Base-by-base conservation (phyloP, 2,329 filamentous ascomycete genomes). In the Claviceps lovelessii region DNA sequence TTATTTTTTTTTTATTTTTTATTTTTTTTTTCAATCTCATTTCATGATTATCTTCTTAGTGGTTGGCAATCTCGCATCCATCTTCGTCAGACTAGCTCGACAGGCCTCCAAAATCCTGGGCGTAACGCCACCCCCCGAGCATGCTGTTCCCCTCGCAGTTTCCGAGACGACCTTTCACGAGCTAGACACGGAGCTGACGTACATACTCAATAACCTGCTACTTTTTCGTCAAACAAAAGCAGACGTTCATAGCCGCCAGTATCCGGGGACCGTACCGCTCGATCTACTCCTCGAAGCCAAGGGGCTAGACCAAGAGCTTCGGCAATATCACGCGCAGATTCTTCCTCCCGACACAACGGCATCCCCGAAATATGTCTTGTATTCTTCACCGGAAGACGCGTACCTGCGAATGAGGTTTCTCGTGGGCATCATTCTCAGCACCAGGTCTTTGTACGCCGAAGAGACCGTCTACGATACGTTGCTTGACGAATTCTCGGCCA, bases 351-450 rank as follows among this genome's bases (percentile, higher is more conserved):
- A 33, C 17, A 19, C 31, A n/a, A 15, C 15, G 42, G 44, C 52
- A 48, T 41, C 42, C 41, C 31, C 15, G 46, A 51, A n/a, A 51
- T 42, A 48, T 39, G 52, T 55, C 54, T 50, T 49, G 2, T 48
- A n/a, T 33, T 52, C n/a, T 45, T 45, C 19, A 28, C 8, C 29
- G 51, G 17, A 58, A 56, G 19, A 53, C 5, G 15, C 57, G 10
- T 51, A 56, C 42, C 56, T 60, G 28, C 56, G 53, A 23, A 52
- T 59, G 45, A 58, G 57, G 19, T 53, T 53, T 50, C 53, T 59
- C 11, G 51, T 54, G 1, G 55, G 55, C 13, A 41, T 56, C 15
- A 41, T 58, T 39, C 49, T 54, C 44, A 46, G 55, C 35, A 54
- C 57, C 46, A 54, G 51, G 13, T 55, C 55, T 13, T 45, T 60